Evolutionary conservation across 169 alveolate genomes (phyloP).

Genomic region (Cryptosporidium meleagridis): DNA sequence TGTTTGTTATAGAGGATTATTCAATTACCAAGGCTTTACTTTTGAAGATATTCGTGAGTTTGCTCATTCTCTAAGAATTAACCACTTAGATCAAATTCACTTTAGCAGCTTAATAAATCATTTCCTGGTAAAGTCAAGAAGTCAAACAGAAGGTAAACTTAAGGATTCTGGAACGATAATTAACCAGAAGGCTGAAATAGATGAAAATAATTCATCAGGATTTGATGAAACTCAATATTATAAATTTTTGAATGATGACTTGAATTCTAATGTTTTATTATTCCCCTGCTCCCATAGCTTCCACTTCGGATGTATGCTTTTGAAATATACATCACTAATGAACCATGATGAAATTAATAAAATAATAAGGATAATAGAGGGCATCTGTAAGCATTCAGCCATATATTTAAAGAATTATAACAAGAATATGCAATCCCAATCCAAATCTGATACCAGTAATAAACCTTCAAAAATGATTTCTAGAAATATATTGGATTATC

Average conservation of each 20-base stretch:
- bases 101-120: constrained; percentile 4
- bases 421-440: not conserved
- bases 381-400: constrained; percentile 30
- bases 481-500: not conserved
- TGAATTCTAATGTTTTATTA: constrained; percentile 21
- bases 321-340: constrained; percentile 29
- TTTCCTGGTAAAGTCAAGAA: not conserved
- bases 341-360: constrained; percentile 35
- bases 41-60: constrained; percentile 33
- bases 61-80: constrained; percentile 6
- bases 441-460: not conserved
- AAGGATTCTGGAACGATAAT: not conserved
- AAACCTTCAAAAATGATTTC: not conserved
- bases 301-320: constrained; percentile 63
- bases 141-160: not conserved
- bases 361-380: constrained; percentile 17
- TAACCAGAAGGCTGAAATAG: not conserved
- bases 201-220: not conserved
- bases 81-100: constrained; percentile 16
- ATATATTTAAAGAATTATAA: not conserved
- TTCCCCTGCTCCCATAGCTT: constrained; percentile 71
- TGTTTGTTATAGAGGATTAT: constrained; percentile 30
- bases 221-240: constrained; percentile 9
- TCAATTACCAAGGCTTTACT: constrained; percentile 19
- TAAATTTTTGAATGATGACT: constrained; percentile 22